A percentile compares a stretch with the other conserved stretches of the same genome.
Conservation (phyloP, 2,329 filamentous ascomycete genomes). For the Cladosporium sphaerospermum region DNA sequence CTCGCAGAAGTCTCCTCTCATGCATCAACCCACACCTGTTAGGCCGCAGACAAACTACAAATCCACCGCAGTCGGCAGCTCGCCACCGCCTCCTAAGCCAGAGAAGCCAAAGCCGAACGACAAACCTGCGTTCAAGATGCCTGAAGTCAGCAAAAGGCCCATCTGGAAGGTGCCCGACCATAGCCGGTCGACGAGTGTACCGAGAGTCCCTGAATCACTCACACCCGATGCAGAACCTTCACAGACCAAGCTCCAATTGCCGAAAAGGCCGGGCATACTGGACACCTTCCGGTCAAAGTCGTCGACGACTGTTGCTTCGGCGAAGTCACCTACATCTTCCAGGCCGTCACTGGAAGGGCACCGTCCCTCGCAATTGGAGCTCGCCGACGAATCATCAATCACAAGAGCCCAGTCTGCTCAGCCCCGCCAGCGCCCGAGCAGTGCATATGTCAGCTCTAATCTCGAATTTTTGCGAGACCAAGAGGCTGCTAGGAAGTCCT, state of each 20-base stretch:
- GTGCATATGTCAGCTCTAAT: slow-evolving; percentile 76
- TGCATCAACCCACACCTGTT: slow-evolving; percentile 44
- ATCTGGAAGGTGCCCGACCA: slow-evolving; percentile 52
- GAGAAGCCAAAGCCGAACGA: not conserved
- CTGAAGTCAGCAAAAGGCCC: slow-evolving; percentile 38
- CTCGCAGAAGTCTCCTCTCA: slow-evolving; percentile 16
- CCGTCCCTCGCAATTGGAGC: slow-evolving; percentile 58
- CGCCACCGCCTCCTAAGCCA: slow-evolving; percentile 32
- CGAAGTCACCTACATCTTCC: slow-evolving; percentile 49
- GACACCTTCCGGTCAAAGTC: slow-evolving; percentile 47
- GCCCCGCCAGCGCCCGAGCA: slow-evolving; percentile 65
- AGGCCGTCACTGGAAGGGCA: slow-evolving; percentile 66
- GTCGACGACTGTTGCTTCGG: slow-evolving; percentile 40
- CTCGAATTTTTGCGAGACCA: slow-evolving; percentile 76
- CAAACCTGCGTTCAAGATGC: slow-evolving; percentile 22
- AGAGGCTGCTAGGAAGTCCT: slow-evolving; percentile 49
- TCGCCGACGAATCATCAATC: slow-evolving; percentile 46
- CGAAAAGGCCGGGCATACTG: slow-evolving; percentile 35
- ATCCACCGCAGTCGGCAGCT: slow-evolving; percentile 50
- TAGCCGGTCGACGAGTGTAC: slow-evolving; percentile 44
- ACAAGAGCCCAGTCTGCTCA: slow-evolving; percentile 59
- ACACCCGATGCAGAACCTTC: slow-evolving; percentile 32
- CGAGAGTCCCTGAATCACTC: slow-evolving; percentile 37
- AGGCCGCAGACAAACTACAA: slow-evolving; percentile 45
- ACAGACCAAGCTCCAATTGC: slow-evolving; percentile 28